phyloP scores from a whole-genome alignment of 2,329 filamentous ascomycete genomes.

The Harringtonia lauricola region DNA sequence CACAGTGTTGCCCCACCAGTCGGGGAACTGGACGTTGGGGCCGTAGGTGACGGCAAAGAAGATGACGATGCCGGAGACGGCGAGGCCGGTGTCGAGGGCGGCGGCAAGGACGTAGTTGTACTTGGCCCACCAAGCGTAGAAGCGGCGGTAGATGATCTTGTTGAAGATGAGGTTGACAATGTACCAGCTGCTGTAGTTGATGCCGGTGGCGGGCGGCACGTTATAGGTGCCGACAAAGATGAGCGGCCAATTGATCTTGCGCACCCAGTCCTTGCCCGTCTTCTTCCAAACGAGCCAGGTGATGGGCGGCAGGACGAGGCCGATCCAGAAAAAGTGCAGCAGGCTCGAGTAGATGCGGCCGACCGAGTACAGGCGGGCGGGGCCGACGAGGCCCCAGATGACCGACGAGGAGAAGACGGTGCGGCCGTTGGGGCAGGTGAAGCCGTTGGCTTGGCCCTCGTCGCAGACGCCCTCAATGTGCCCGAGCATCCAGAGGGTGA shows the following conservation, averaged over 20 bases:
- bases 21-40: slow-evolving; percentile 19
- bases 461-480: slow-evolving; percentile 30
- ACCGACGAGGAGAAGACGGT: slow-evolving; percentile 35
- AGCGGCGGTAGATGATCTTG: slow-evolving; percentile 27
- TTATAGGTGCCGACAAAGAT: slow-evolving; percentile 25
- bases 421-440: slow-evolving; percentile 36
- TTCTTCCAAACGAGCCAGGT: slow-evolving; percentile 29
- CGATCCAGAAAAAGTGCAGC: slow-evolving; percentile 41
- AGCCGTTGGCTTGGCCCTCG: slow-evolving; percentile 28
- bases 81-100: slow-evolving; percentile 21
- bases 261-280: slow-evolving; percentile 18
- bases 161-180: slow-evolving; percentile 34
- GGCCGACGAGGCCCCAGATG: slow-evolving; percentile 41
- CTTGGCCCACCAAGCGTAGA: slow-evolving; percentile 35
- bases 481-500: slow-evolving; percentile 21
- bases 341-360: slow-evolving; percentile 34
- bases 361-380: slow-evolving; percentile 31
- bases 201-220: slow-evolving; percentile 24
- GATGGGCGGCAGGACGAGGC: slow-evolving; percentile 26
- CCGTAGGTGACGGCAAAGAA: slow-evolving; percentile 24
- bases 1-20: slow-evolving; percentile 24
- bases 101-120: slow-evolving; percentile 27
- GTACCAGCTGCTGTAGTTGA: slow-evolving; percentile 27
- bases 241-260: slow-evolving; percentile 24
- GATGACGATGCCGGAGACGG: slow-evolving; percentile 21